Evolutionary conservation across 1,284 basidiomycete species (phyloP).

Genomic region (Singerocomus rubriflavus): DNA sequence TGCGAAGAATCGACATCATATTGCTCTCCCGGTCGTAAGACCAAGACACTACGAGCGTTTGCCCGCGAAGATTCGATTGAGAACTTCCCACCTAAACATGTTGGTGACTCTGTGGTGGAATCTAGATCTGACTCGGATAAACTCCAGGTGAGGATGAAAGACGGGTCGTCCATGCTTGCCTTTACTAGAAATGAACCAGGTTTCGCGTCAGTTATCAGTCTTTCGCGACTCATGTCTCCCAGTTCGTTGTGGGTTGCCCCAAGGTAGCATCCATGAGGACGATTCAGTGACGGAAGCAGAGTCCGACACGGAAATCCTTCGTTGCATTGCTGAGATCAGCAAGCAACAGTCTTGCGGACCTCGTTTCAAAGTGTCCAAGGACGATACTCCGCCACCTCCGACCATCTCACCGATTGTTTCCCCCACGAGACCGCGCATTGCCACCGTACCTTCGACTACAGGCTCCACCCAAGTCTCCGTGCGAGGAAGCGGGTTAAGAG

Average conservation of each 20-base stretch:
- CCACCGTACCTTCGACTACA: neutral
- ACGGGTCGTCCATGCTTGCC: neutral
- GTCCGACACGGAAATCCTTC: conserved; percentile 30
- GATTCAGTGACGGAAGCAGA: conserved; percentile 35
- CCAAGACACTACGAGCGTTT: neutral
- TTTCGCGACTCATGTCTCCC: neutral
- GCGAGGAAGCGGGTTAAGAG: conserved; percentile 1
- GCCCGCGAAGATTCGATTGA: conserved; percentile 6
- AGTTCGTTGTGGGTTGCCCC: neutral
- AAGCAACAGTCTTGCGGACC: conserved; percentile 3
- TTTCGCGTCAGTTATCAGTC: neutral
- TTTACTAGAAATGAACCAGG: neutral
- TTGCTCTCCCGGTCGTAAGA: conserved; percentile 6
- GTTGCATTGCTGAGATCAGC: conserved; percentile 27
- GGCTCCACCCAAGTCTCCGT: conserved; percentile 3
- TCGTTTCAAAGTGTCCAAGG: neutral
- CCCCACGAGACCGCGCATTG: conserved; percentile 19
- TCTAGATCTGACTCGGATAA: conserved; percentile 29
- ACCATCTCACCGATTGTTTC: conserved; percentile 30
- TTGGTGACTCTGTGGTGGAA: conserved; percentile 32
- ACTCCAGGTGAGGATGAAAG: conserved; percentile 8
- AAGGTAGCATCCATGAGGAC: conserved; percentile 14
- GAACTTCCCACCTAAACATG: conserved; percentile 4
- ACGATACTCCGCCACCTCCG: conserved; percentile 3
- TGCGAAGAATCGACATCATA: neutral